phyloP scores from a whole-genome alignment of 148 eudicot species.

The Rhododendron ferrugineum region DNA sequence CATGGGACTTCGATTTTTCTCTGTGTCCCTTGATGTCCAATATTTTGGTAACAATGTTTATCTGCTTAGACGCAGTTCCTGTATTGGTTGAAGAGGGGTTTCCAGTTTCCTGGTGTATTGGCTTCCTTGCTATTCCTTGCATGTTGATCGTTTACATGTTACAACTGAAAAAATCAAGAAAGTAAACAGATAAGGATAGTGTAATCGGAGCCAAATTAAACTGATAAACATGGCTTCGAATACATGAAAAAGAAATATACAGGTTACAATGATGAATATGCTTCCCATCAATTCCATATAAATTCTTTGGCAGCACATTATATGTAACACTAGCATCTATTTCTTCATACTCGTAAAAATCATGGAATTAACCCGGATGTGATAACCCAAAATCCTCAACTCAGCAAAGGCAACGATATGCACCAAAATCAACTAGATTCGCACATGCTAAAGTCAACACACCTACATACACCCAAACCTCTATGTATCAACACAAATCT shows the following conservation, averaged over 20 bases:
- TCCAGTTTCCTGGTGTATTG: conserved; percentile 2
- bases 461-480: neutral
- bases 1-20: conserved; percentile 2
- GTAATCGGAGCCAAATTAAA: neutral
- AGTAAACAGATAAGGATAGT: neutral
- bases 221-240: neutral
- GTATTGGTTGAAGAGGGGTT: conserved; percentile 5
- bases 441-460: neutral
- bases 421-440: neutral
- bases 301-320: neutral
- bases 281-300: neutral
- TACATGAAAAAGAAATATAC: neutral
- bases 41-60: neutral
- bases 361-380: neutral
- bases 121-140: conserved; percentile 9
- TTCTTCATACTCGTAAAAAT: neutral
- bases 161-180: neutral
- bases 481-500: neutral
- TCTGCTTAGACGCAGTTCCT: neutral
- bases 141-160: conserved; percentile 5
- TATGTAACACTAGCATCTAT: neutral
- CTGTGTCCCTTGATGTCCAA: conserved; percentile 14
- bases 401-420: neutral
- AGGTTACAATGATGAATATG: neutral
- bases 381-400: too few species aligned